These are phyloP conservation scores for Galeopsis tetrahit DNA, from an alignment of 257 asterid genomes.

Conservation along the genomic window DNA sequence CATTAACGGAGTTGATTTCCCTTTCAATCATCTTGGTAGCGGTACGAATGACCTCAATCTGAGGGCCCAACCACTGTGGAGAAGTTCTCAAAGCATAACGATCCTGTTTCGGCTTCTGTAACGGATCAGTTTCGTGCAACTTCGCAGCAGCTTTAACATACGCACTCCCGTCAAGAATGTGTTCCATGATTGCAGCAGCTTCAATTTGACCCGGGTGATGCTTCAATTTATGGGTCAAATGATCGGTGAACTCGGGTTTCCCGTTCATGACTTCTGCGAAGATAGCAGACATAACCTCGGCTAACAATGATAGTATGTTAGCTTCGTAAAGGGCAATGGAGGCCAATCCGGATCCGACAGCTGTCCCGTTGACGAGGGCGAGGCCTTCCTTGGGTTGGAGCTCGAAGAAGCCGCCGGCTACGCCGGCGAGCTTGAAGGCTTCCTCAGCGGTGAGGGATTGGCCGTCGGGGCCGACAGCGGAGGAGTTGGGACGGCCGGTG, in stretches of 20 bases:
- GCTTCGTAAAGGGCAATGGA: slow-evolving; percentile 55
- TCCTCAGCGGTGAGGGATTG: slow-evolving; percentile 41
- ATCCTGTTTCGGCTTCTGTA: slow-evolving; percentile 62
- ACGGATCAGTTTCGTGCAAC: slow-evolving; percentile 54
- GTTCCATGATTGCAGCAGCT: slow-evolving; percentile 69
- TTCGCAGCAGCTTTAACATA: slow-evolving; percentile 54
- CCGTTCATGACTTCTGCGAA: slow-evolving; percentile 68
- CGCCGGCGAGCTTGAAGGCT: slow-evolving; percentile 55
- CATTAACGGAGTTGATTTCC: slow-evolving; percentile 62
- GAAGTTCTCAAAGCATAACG: slow-evolving; percentile 61
- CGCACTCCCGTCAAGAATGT: slow-evolving; percentile 54
- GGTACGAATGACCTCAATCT: slow-evolving; percentile 54
- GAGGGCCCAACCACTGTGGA: slow-evolving; percentile 68
- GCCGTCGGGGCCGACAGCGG: slow-evolving; percentile 50
- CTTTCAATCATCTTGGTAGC: slow-evolving; percentile 60
- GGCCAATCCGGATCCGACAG: slow-evolving; percentile 66
- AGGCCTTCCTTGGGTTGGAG: slow-evolving; percentile 65
- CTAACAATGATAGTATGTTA: slow-evolving; percentile 43
- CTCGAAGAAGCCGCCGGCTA: slow-evolving; percentile 51
- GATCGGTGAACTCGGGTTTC: slow-evolving; percentile 60
- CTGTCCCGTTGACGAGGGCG: slow-evolving; percentile 63
- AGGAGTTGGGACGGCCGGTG: slow-evolving; percentile 61
- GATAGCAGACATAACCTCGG: slow-evolving; percentile 58
- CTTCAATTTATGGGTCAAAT: slow-evolving; percentile 57
- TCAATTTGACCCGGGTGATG: slow-evolving; percentile 68